A percentile compares a stretch with the other conserved stretches of the same genome.
Evolutionary conservation across 129 eudicot species (phyloP).

Genomic region (Artemisia annua): DNA sequence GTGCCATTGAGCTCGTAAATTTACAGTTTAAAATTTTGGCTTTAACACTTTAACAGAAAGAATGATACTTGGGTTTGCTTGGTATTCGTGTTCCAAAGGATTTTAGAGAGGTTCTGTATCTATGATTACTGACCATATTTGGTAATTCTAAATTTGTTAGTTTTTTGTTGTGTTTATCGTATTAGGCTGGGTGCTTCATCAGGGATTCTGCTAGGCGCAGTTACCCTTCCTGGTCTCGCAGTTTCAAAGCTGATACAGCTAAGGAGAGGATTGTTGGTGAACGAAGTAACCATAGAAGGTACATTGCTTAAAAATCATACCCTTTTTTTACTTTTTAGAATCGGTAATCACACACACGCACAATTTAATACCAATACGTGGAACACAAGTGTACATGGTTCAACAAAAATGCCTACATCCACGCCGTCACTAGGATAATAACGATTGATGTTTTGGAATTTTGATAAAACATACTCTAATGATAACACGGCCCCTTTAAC

Average conservation of each 20-base stretch:
- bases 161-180: conserved; percentile 8
- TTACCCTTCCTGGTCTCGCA: conserved; percentile 75
- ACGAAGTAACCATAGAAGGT: conserved; percentile 57
- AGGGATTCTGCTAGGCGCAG: conserved; percentile 79
- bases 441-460: no score
- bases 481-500: no score
- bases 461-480: no score
- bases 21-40: neutral
- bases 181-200: conserved; percentile 90
- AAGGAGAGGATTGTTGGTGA: conserved; percentile 46
- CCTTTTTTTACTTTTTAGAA: neutral
- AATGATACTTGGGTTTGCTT: neutral
- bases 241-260: conserved; percentile 68
- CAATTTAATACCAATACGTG: no score
- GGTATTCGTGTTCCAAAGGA: neutral
- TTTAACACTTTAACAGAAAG: neutral
- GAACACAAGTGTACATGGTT: no score
- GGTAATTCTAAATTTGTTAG: neutral
- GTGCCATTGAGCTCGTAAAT: no score
- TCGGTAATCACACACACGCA: neutral
- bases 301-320: neutral
- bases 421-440: no score
- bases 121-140: neutral
- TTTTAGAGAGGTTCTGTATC: neutral
- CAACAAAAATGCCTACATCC: no score